Evolutionary conservation across 208 protist genomes (phyloP), one percentile per base, ranked within the genome.

Genomic region (Angomonas ambiguus): DNA sequence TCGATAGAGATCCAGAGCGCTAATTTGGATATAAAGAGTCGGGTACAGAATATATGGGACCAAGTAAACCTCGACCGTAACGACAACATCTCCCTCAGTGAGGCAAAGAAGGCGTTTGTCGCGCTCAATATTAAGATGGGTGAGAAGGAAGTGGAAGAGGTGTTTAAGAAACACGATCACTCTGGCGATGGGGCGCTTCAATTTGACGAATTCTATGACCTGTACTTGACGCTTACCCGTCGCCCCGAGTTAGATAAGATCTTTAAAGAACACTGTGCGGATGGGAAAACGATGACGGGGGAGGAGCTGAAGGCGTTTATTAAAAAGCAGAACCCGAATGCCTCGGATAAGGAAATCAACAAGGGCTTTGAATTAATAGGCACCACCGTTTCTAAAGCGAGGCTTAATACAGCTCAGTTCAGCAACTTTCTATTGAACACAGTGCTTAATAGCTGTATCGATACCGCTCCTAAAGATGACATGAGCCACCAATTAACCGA

Each of bases 401-500:
- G 16, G 38, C 53, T 88, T 25, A 24, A 30, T 48, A 83, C 77
- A 67, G 56, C 65, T 16, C 18, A 59, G 22, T 85, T 88, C 60
- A 30, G 49, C 5, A 67, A 69, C 53, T 77, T 78, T 41, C 57
- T 88, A 34, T 58, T 83, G 5, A 72, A 79, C 51, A 8, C 72
- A 33, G 69, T 66, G 48, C 53, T 28, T 35, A 88, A 85, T 56
- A 61, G 68, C 11, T 71, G 72, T 1, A 51, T 88, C 53, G 8
- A 8, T 3, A 33, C 53, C 38, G 30, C 48, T 33, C 51, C 75
- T 22, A 33, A 67, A n/a, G 76, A 87, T 35, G 69, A 80, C 62
- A 91, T 94, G 85, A 69, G 27, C 34, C 69, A 66, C 18, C 71
- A 77, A 30, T 35, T 97, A 31, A 59, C 53, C 11, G 25, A 82